These are phyloP conservation scores for Lonicera japonica DNA, from an alignment of 129 eudicot genomes.

Conservation along the genomic window DNA sequence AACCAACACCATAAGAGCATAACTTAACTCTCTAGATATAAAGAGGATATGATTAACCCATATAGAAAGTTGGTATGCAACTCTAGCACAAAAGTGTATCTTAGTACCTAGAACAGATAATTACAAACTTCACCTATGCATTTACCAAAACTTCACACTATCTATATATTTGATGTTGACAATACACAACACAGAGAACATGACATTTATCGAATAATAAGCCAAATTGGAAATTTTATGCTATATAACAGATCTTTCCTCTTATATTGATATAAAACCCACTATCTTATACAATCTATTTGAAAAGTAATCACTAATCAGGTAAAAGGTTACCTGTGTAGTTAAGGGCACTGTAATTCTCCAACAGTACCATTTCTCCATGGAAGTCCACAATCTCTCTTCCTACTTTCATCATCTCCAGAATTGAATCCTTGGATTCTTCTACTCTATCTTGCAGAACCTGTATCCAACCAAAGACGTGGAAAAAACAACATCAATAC, in stretches of 20 bases:
- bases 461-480: constrained; percentile 21
- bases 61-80: too few species aligned
- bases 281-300: background rate
- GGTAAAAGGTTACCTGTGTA: constrained; percentile 48
- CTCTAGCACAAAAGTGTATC: too few species aligned
- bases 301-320: background rate
- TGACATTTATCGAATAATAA: too few species aligned
- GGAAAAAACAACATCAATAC: background rate
- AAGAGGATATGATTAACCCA: too few species aligned
- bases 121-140: too few species aligned
- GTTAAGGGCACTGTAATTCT: constrained; percentile 74
- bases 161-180: too few species aligned
- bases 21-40: too few species aligned
- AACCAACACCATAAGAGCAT: too few species aligned
- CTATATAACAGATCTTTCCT: background rate
- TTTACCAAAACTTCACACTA: too few species aligned
- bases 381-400: constrained; percentile 58
- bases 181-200: background rate
- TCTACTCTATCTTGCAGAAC: constrained; percentile 50
- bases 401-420: constrained; percentile 42
- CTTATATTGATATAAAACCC: too few species aligned
- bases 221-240: background rate
- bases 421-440: constrained; percentile 37
- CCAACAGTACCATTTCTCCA: constrained; percentile 73
- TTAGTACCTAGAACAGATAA: too few species aligned